Percentiles rank a stretch among this genome's conserved stretches.
phyloP scores from a whole-genome alignment of 495 filamentous ascomycete species.

The Lophiotrema nucula region DNA sequence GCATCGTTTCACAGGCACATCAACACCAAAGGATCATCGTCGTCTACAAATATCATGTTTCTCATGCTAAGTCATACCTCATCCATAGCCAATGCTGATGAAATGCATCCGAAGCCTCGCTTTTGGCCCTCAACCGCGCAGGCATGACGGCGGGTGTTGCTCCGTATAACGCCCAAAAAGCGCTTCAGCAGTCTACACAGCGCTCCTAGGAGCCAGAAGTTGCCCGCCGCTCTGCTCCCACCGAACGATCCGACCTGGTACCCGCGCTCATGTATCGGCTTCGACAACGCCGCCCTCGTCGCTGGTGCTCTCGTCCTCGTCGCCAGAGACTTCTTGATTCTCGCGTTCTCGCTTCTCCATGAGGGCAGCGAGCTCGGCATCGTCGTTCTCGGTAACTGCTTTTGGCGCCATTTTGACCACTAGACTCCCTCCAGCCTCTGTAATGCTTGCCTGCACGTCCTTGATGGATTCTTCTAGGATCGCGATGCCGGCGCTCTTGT shows the following conservation, averaged over 20 bases:
- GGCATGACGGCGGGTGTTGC: not conserved
- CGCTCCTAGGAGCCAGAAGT: no score
- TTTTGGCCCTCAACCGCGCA: not conserved
- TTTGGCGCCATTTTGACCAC: slow-evolving; percentile 96
- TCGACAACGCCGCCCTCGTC: slow-evolving; percentile 63
- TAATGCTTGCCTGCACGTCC: slow-evolving; percentile 75
- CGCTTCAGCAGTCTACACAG: no score
- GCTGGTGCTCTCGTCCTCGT: slow-evolving; percentile 89
- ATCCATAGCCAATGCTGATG: not conserved
- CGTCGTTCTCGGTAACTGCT: slow-evolving; percentile 97
- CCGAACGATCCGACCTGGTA: no score
- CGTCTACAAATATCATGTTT: no score
- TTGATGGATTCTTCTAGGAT: slow-evolving; percentile 84
- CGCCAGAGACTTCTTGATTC: slow-evolving; percentile 94
- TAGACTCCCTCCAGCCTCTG: slow-evolving; percentile 69
- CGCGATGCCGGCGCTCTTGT: slow-evolving; percentile 82
- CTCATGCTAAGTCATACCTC: no score
- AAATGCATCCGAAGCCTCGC: not conserved
- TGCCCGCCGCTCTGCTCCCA: no score
- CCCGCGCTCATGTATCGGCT: slow-evolving; percentile 29
- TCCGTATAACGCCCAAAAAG: not conserved
- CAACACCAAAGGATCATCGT: no score
- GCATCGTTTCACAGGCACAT: no score
- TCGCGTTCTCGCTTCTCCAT: slow-evolving; percentile 99
- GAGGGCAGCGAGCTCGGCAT: slow-evolving; percentile 90